Percentiles rank a stretch among this genome's conserved stretches.
Conservation (phyloP, 306 rosid genomes). For the Prunus dulcis region DNA sequence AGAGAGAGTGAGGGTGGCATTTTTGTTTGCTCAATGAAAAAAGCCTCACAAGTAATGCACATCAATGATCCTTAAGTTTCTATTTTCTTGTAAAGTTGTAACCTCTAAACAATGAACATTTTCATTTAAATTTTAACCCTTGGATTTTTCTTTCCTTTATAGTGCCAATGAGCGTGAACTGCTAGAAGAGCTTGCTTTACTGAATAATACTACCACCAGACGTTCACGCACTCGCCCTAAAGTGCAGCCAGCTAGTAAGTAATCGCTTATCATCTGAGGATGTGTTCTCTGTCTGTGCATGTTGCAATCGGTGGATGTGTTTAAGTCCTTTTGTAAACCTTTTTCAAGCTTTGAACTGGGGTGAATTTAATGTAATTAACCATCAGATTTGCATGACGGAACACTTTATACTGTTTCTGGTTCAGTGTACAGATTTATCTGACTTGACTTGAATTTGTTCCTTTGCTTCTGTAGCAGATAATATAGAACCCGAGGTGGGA, state of each 20-base stretch:
- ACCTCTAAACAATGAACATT: background rate
- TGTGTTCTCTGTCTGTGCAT: slow-evolving; percentile 1
- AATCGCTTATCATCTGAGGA: slow-evolving; percentile 22
- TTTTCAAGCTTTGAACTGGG: background rate
- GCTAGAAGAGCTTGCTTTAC: slow-evolving; percentile 79
- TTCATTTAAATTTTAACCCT: background rate
- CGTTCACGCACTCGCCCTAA: slow-evolving; percentile 54
- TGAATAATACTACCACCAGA: slow-evolving; percentile 44
- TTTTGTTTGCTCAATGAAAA: background rate
- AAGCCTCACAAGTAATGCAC: background rate
- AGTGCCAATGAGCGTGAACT: slow-evolving; percentile 78
- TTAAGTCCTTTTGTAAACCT: slow-evolving; percentile 1
- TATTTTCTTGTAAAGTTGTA: background rate
- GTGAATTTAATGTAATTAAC: background rate
- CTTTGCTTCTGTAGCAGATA: slow-evolving; percentile 49
- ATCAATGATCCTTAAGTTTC: background rate
- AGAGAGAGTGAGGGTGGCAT: background rate
- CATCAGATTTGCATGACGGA: background rate
- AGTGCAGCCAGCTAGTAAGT: slow-evolving; percentile 60
- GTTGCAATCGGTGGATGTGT: background rate
- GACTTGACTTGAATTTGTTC: slow-evolving; percentile 3
- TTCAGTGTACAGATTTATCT: slow-evolving; percentile 2
- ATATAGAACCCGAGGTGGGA: slow-evolving; percentile 43
- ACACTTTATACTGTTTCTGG: background rate
- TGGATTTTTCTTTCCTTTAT: slow-evolving; percentile 16